Evolutionary conservation across 2,329 filamentous ascomycete genomes (phyloP).

Genomic region (Sporothrix humicola): DNA sequence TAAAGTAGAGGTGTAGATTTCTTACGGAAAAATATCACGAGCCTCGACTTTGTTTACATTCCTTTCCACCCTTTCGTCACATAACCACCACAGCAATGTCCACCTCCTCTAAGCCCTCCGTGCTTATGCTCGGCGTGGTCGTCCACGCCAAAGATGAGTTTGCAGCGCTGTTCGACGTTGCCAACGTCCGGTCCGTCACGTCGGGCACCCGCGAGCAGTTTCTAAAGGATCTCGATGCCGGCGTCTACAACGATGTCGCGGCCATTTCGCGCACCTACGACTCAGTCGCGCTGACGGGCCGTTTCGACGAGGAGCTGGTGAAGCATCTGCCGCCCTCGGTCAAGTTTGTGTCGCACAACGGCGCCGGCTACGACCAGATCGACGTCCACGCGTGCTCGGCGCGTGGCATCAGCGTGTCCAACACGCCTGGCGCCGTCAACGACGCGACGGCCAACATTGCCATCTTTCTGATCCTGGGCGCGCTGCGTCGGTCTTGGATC

Average conservation of each 20-base stretch:
- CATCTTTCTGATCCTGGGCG: slow-evolving; percentile 73
- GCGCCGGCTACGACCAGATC: slow-evolving; percentile 70
- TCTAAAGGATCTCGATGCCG: slow-evolving; percentile 23
- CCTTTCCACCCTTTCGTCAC: neutral
- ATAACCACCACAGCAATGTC: neutral
- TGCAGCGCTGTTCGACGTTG: slow-evolving; percentile 12
- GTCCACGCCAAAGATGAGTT: slow-evolving; percentile 24
- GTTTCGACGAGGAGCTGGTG: slow-evolving; percentile 26
- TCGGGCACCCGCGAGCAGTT: slow-evolving; percentile 27
- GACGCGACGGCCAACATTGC: slow-evolving; percentile 74
- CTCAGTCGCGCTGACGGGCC: slow-evolving; percentile 22
- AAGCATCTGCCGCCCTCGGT: slow-evolving; percentile 37
- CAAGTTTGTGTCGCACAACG: slow-evolving; percentile 40
- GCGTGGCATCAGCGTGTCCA: slow-evolving; percentile 66
- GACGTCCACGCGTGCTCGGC: slow-evolving; percentile 67
- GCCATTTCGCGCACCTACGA: slow-evolving; percentile 29
- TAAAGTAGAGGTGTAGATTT: too few species aligned
- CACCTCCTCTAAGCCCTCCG: slow-evolving; percentile 13
- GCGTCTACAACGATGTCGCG: slow-evolving; percentile 25
- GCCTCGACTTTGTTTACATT: neutral
- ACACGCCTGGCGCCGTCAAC: slow-evolving; percentile 70
- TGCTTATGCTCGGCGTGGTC: slow-evolving; percentile 31
- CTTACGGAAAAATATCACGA: neutral
- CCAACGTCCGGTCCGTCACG: slow-evolving; percentile 20
- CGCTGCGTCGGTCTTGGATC: slow-evolving; percentile 67